These are phyloP conservation scores for Balamuthia mandrillaris DNA, from an alignment of 208 protist species.

Conservation along the genomic window DNA sequence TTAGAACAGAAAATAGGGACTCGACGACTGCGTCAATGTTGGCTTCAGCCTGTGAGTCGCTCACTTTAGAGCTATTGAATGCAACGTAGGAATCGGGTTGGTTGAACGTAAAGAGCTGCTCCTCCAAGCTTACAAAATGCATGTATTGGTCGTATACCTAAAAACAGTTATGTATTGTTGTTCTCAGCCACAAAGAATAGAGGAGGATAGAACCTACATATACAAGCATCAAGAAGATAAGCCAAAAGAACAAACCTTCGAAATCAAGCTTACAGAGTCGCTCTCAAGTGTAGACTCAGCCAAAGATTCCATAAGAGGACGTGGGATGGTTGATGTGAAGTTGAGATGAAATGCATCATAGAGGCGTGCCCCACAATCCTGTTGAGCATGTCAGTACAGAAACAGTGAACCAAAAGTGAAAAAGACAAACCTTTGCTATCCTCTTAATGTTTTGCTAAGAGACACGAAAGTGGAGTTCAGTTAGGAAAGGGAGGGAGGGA, in stretches of 20 bases:
- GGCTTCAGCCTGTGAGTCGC: conserved; percentile 56
- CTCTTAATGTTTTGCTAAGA: conserved; percentile 72
- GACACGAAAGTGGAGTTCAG: too few species aligned
- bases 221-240: not conserved
- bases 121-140: conserved; percentile 74
- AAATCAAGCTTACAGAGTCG: conserved; percentile 45
- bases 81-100: conserved; percentile 46
- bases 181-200: not conserved
- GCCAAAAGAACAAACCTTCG: conserved; percentile 30
- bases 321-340: conserved; percentile 67
- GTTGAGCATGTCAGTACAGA: not conserved
- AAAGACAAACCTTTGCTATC: conserved; percentile 60
- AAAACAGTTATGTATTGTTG: not conserved
- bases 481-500: too few species aligned
- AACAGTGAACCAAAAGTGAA: conserved; percentile 17
- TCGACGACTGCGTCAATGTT: conserved; percentile 67
- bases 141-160: conserved; percentile 78
- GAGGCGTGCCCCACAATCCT: conserved; percentile 57
- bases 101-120: conserved; percentile 70
- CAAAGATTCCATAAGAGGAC: conserved; percentile 65
- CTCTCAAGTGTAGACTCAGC: conserved; percentile 55
- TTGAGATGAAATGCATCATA: conserved; percentile 76
- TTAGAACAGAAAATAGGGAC: conserved; percentile 68
- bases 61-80: conserved; percentile 54
- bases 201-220: not conserved